Conservation (phyloP, 306 rosid genomes). For the Herpetospermum pedunculosum region DNA sequence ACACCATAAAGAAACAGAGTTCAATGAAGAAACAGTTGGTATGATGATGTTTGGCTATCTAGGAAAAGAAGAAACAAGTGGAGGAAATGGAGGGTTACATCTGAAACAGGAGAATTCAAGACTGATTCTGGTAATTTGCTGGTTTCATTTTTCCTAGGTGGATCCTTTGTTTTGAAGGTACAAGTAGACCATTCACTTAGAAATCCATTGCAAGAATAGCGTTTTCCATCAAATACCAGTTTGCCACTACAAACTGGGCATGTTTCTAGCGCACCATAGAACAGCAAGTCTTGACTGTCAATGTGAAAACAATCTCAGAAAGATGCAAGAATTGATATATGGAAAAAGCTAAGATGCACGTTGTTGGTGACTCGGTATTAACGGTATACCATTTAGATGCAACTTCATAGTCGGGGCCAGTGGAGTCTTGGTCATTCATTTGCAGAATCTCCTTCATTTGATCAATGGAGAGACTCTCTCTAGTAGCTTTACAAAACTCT, state of each 20-base stretch:
- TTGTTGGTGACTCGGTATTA: neutral
- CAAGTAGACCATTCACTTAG: conserved; percentile 76
- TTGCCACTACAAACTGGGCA: conserved; percentile 61
- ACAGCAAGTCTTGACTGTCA: conserved; percentile 69
- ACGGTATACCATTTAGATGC: conserved; percentile 38
- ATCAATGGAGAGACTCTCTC: conserved; percentile 40
- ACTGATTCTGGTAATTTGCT: conserved; percentile 50
- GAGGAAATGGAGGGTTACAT: conserved; percentile 27
- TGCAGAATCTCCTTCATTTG: conserved; percentile 50
- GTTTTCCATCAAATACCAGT: conserved; percentile 53
- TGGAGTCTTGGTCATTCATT: conserved; percentile 46
- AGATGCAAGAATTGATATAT: neutral
- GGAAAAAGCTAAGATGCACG: too few species aligned
- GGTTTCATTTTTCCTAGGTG: conserved; percentile 53
- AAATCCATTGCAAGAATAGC: conserved; percentile 49
- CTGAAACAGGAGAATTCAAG: conserved; percentile 36
- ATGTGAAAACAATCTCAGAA: neutral
- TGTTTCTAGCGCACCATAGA: conserved; percentile 51
- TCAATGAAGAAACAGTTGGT: neutral
- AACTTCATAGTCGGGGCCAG: conserved; percentile 36
- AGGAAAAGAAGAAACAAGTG: neutral
- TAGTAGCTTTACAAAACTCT: conserved; percentile 35
- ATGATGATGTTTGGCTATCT: neutral
- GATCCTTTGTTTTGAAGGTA: conserved; percentile 53
- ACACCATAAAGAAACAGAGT: neutral